Conservation (phyloP, 805 yeast species). For the Novakomyces olei region DNA sequence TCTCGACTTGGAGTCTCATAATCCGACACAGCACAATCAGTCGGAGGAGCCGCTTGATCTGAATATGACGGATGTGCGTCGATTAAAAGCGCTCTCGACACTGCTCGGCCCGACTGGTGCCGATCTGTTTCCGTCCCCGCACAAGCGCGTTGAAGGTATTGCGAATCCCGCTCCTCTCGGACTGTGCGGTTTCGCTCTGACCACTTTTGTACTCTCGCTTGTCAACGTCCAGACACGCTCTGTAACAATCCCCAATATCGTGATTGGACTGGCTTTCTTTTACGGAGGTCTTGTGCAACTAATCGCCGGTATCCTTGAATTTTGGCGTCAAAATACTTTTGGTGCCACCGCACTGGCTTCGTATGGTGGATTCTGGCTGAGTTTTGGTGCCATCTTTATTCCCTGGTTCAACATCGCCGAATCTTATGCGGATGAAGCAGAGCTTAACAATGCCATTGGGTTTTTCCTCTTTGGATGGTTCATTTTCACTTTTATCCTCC, state of each 20-base stretch:
- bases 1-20: too few relatives aligned
- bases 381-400: constrained; percentile 37
- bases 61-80: too few relatives aligned
- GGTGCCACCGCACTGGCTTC: constrained; percentile 43
- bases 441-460: constrained; percentile 28
- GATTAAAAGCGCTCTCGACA: too few relatives aligned
- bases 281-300: constrained; percentile 43
- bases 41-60: too few relatives aligned
- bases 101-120: constrained; percentile 30
- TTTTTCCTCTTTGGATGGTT: constrained; percentile 42
- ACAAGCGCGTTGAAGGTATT: constrained; percentile 34
- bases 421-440: constrained; percentile 24
- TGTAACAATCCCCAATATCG: constrained; percentile 28
- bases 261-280: constrained; percentile 35
- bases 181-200: constrained; percentile 35
- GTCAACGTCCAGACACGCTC: constrained; percentile 34
- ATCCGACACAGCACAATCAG: too few relatives aligned
- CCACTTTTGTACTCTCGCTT: constrained; percentile 39
- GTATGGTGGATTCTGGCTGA: constrained; percentile 51
- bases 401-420: constrained; percentile 36
- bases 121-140: constrained; percentile 41
- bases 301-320: constrained; percentile 45
- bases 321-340: constrained; percentile 40
- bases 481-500: constrained; percentile 33
- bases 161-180: constrained; percentile 52